These are phyloP conservation scores for Blastobotrys americana DNA, from an alignment of 805 yeast species.

Conservation along the genomic window DNA sequence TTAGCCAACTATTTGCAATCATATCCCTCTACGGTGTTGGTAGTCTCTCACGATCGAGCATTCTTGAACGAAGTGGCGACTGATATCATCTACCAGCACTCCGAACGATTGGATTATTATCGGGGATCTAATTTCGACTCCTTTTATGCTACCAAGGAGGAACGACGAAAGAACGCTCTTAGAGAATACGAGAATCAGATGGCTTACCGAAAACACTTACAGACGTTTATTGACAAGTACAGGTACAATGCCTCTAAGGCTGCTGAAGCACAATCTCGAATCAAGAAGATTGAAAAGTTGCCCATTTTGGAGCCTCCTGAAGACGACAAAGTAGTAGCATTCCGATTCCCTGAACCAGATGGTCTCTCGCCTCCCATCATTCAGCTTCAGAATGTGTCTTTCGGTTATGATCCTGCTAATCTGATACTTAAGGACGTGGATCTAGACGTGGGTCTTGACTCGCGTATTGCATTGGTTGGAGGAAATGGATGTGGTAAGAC, in stretches of 20 bases:
- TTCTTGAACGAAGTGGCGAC: conserved; percentile 97
- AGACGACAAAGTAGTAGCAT: conserved; percentile 75
- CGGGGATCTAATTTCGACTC: conserved; percentile 84
- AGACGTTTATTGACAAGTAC: conserved; percentile 89
- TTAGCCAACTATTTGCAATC: conserved; percentile 83
- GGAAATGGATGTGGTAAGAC: conserved; percentile 99
- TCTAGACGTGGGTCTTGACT: conserved; percentile 84
- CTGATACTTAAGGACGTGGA: conserved; percentile 71
- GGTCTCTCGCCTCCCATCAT: conserved; percentile 87
- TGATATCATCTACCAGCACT: conserved; percentile 95
- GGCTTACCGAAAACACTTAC: conserved; percentile 92
- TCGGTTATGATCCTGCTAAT: conserved; percentile 67
- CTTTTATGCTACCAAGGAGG: conserved; percentile 90
- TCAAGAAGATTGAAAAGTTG: conserved; percentile 89
- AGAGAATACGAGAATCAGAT: conserved; percentile 96
- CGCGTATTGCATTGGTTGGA: conserved; percentile 95
- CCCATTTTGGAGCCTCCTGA: conserved; percentile 93
- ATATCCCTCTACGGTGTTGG: conserved; percentile 86
- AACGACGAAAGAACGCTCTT: conserved; percentile 84
- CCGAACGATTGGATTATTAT: conserved; percentile 93
- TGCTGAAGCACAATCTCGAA: conserved; percentile 95
- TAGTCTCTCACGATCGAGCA: conserved; percentile 96
- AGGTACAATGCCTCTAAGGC: conserved; percentile 97
- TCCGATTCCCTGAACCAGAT: conserved; percentile 94
- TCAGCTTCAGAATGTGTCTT: conserved; percentile 77